Evolutionary conservation across 2,329 filamentous ascomycete genomes (phyloP).

Genomic region (Diaporthe eres): DNA sequence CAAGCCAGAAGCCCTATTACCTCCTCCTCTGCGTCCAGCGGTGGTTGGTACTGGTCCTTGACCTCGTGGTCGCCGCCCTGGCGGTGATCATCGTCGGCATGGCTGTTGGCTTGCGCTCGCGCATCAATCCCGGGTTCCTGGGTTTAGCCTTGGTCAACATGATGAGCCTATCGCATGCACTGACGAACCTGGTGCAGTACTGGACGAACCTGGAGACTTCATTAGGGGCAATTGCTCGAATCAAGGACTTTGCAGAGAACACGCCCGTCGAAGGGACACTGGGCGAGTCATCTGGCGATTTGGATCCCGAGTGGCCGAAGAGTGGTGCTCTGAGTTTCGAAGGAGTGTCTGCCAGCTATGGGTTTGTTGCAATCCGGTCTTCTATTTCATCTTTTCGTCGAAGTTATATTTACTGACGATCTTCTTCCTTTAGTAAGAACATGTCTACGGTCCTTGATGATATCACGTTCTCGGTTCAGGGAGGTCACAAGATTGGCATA

Average conservation of each 20-base stretch:
- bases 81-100: slow-evolving; percentile 60
- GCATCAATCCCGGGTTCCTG: slow-evolving; percentile 23
- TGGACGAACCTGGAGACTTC: slow-evolving; percentile 72
- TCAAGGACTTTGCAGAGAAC: slow-evolving; percentile 66
- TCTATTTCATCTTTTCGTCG: fast-evolving
- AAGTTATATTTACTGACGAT: not conserved
- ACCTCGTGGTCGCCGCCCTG: slow-evolving; percentile 60
- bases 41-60: slow-evolving; percentile 65
- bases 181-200: slow-evolving; percentile 59
- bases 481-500: slow-evolving; percentile 37
- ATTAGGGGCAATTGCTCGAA: slow-evolving; percentile 68
- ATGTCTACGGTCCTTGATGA: slow-evolving; percentile 1
- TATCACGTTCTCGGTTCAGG: slow-evolving; percentile 21
- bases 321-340: slow-evolving; percentile 32
- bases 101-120: slow-evolving; percentile 48
- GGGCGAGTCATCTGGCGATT: not conserved
- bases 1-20: slow-evolving; percentile 66
- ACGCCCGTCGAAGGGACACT: slow-evolving; percentile 54
- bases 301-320: slow-evolving; percentile 32
- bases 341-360: slow-evolving; percentile 31
- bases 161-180: slow-evolving; percentile 48
- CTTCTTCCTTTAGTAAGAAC: not conserved
- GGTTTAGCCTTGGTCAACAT: slow-evolving; percentile 30
- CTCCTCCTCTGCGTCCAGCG: slow-evolving; percentile 64
- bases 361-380: not conserved